A percentile compares a stretch with the other conserved stretches of the same genome.
These are phyloP conservation scores for Boletus austroedulis DNA, from an alignment of 1,284 basidiomycete genomes.

Conservation along the genomic window DNA sequence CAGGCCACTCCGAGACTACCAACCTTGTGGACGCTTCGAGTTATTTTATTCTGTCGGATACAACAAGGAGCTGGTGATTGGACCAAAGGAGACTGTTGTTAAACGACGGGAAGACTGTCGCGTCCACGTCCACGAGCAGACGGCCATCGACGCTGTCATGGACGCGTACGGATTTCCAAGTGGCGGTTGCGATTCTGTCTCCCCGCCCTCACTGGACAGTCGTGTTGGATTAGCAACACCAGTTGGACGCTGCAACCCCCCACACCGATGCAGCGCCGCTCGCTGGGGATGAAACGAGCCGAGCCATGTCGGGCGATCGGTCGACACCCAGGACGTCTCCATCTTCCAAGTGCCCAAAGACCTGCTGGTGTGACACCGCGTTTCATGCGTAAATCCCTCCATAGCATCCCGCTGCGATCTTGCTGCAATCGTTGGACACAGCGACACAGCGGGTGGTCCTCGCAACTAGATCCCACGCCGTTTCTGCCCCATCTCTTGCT, in stretches of 20 bases:
- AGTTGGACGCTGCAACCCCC: background rate
- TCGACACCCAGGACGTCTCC: background rate
- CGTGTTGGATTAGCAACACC: background rate
- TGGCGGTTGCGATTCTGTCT: background rate
- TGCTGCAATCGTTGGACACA: background rate
- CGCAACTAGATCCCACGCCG: background rate
- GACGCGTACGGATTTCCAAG: background rate
- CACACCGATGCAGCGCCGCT: background rate
- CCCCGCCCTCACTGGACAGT: background rate
- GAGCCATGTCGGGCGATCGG: background rate
- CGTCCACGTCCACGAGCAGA: background rate
- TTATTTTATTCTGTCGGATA: background rate
- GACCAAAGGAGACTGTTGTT: background rate
- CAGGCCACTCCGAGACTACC: background rate
- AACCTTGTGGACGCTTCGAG: background rate
- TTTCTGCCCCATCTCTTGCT: background rate
- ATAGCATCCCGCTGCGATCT: background rate
- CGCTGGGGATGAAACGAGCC: background rate
- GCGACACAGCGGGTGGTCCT: background rate
- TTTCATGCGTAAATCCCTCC: background rate
- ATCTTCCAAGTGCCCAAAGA: background rate
- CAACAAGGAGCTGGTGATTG: background rate
- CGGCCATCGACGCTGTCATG: background rate
- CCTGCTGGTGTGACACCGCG: background rate
- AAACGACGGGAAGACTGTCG: background rate